These are phyloP conservation scores for Spergularia azorica DNA, from an alignment of 179 eudicot species.

Conservation along the genomic window DNA sequence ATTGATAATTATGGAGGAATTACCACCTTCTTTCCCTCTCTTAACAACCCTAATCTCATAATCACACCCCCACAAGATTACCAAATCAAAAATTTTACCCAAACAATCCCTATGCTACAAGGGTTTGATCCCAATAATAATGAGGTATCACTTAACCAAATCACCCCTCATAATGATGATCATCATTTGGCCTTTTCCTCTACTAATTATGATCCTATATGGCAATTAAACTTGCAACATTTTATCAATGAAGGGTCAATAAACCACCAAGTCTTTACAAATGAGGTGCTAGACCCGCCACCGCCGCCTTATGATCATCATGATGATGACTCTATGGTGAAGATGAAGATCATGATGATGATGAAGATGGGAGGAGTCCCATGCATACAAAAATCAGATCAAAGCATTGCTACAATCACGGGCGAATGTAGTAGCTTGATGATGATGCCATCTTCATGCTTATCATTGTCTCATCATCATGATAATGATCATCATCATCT, in stretches of 20 bases:
- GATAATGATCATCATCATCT: constrained; percentile 16
- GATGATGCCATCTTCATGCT: constrained; percentile 21
- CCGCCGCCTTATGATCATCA: neutral
- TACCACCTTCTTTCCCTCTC: constrained; percentile 13
- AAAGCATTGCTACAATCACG: neutral
- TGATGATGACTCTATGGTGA: constrained; percentile 18
- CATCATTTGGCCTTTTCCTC: constrained; percentile 11
- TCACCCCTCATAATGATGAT: constrained; percentile 12
- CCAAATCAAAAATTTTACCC: constrained; percentile 13
- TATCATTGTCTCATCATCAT: constrained; percentile 9
- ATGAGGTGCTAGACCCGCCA: constrained; percentile 15
- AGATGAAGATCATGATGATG: constrained; percentile 18
- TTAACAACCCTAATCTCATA: constrained; percentile 26
- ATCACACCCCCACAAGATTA: constrained; percentile 16
- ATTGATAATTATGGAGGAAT: constrained; percentile 18
- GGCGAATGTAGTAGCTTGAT: neutral
- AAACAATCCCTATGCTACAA: constrained; percentile 16
- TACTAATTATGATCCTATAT: constrained; percentile 21
- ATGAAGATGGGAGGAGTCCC: constrained; percentile 12
- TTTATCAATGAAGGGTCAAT: constrained; percentile 20
- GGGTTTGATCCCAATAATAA: constrained; percentile 23
- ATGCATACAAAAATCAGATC: constrained; percentile 20
- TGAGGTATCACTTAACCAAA: constrained; percentile 14
- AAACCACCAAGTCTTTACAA: constrained; percentile 9
- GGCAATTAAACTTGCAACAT: constrained; percentile 20